A percentile compares a stretch with the other conserved stretches of the same genome.
These are phyloP conservation scores for Neoscytalidium dimidiatum DNA, from an alignment of 2,329 filamentous ascomycete species.

Conservation along the genomic window DNA sequence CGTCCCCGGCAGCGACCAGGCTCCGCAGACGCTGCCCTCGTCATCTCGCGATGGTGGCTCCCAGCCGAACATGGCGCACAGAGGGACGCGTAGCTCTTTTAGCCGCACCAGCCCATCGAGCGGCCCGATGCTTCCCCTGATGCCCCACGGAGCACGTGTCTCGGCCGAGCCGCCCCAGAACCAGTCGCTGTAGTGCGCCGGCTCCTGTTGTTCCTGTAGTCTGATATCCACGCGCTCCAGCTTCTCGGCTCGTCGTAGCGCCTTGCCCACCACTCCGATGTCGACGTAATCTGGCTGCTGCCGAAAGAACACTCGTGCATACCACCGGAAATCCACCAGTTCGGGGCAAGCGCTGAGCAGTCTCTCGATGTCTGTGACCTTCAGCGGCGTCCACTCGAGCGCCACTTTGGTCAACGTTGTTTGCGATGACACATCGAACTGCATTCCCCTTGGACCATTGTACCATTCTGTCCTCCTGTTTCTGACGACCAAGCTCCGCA, in stretches of 20 bases:
- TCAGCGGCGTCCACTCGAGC: background rate
- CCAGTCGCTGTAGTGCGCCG: background rate
- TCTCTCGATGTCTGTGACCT: background rate
- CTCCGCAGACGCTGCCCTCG: slow-evolving; percentile 22
- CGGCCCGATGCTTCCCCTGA: background rate
- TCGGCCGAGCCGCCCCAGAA: background rate
- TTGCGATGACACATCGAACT: background rate
- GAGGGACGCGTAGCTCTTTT: slow-evolving; percentile 40
- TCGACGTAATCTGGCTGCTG: background rate
- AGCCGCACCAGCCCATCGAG: background rate
- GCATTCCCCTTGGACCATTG: too few species aligned
- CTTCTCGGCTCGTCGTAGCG: background rate
- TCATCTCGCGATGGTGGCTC: slow-evolving; percentile 64
- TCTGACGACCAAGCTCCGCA: background rate
- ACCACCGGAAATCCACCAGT: background rate
- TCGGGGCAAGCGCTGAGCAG: background rate
- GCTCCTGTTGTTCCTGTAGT: background rate
- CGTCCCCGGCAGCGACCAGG: background rate
- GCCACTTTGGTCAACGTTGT: background rate
- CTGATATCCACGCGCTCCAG: background rate
- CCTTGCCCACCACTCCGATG: background rate
- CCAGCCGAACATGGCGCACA: slow-evolving; percentile 61
- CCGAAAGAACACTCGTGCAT: background rate
- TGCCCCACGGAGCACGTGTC: background rate
- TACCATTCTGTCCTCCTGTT: background rate